These are phyloP conservation scores for Globisporangium yorkense DNA, from an alignment of 352 stramenopile genomes.

Conservation along the genomic window DNA sequence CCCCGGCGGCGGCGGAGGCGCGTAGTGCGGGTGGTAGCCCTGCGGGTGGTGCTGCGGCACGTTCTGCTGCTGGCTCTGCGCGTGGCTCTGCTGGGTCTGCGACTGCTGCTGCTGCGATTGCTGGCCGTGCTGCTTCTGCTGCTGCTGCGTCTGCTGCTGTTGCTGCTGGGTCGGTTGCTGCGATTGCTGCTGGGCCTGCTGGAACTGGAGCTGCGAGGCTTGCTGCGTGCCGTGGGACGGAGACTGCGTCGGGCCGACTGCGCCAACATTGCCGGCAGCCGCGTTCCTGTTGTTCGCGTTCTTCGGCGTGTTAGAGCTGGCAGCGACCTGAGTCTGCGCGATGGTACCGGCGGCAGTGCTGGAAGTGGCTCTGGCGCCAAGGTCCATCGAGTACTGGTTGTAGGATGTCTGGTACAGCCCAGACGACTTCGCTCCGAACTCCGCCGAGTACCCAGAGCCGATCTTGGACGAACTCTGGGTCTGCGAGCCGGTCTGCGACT, in stretches of 20 bases:
- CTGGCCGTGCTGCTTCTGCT: constrained; percentile 22
- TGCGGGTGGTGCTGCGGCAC: constrained; percentile 67
- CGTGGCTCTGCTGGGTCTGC: constrained; percentile 10
- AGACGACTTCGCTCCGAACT: constrained; percentile 45
- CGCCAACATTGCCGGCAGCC: constrained; percentile 13
- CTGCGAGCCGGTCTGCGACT: constrained; percentile 27
- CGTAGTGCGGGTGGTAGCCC: constrained; percentile 79
- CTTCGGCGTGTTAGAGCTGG: constrained; percentile 59
- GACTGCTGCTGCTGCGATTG: constrained; percentile 14
- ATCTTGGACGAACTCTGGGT: constrained; percentile 48
- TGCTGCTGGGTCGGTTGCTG: constrained; percentile 18
- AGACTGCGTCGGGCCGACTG: constrained; percentile 38
- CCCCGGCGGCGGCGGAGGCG: constrained; percentile 71
- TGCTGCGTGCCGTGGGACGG: constrained; percentile 50
- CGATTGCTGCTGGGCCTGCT: constrained; percentile 30
- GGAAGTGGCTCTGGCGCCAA: constrained; percentile 30
- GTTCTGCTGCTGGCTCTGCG: constrained; percentile 27
- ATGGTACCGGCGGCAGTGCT: constrained; percentile 20
- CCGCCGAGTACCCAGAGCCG: constrained; percentile 42
- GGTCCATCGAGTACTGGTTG: constrained; percentile 79
- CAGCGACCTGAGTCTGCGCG: constrained; percentile 23
- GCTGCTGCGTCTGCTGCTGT: constrained; percentile 25
- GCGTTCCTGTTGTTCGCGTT: constrained; percentile 11
- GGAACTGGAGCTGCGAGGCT: constrained; percentile 21
- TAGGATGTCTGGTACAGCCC: constrained; percentile 76